These are phyloP conservation scores for Tylopilus felleus DNA, from an alignment of 768 basidiomycete species.

Conservation along the genomic window DNA sequence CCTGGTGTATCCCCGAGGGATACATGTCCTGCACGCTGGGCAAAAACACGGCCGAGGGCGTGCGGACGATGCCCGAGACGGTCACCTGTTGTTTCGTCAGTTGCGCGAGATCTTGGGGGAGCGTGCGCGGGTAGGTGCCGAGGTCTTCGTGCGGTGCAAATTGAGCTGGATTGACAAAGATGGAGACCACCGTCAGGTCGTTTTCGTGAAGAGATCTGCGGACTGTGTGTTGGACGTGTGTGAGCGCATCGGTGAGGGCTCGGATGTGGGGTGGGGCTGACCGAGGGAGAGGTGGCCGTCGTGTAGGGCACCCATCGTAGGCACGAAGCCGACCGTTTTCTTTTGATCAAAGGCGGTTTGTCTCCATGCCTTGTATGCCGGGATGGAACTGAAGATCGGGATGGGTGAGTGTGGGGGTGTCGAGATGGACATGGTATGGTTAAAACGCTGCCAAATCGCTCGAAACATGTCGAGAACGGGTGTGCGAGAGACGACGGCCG, in stretches of 20 bases:
- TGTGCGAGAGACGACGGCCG: not conserved
- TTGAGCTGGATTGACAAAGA: constrained; percentile 98
- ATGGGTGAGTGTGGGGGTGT: constrained; percentile 31
- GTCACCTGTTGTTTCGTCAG: constrained; percentile 41
- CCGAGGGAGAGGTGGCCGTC: constrained; percentile 90
- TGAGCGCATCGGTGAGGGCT: not conserved
- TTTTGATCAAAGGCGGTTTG: constrained; percentile 50
- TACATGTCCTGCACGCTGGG: constrained; percentile 86
- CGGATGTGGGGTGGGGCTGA: constrained; percentile 40
- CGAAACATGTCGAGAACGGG: constrained; percentile 10
- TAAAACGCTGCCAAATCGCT: constrained; percentile 1
- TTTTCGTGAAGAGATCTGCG: constrained; percentile 71
- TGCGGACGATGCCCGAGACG: constrained; percentile 35
- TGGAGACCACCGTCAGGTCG: constrained; percentile 85
- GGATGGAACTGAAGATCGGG: constrained; percentile 55
- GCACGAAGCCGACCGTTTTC: constrained; percentile 86
- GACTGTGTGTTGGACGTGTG: constrained; percentile 45
- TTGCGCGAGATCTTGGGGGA: constrained; percentile 67
- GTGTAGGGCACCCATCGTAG: constrained; percentile 98
- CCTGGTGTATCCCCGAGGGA: constrained; percentile 84
- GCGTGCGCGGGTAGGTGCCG: constrained; percentile 83
- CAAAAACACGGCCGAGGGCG: constrained; percentile 69
- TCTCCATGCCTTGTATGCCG: constrained; percentile 73
- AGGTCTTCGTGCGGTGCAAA: constrained; percentile 97
- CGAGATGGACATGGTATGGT: constrained; percentile 16